Conservation (phyloP, 2,329 filamentous ascomycete species). For the Albifimbria verrucaria region DNA sequence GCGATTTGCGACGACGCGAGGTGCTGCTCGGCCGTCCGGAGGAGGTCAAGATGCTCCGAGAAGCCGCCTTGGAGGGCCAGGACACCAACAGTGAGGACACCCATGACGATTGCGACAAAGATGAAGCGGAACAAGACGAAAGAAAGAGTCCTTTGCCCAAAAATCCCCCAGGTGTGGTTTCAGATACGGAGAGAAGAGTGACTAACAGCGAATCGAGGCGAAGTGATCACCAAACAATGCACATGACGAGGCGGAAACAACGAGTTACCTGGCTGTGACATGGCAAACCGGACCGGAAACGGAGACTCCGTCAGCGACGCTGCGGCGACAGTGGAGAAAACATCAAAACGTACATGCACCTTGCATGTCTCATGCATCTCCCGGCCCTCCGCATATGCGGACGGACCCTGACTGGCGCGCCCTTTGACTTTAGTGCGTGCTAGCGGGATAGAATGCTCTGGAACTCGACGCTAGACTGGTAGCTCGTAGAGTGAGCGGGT, state of each 20-base stretch:
- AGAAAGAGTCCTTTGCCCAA: too few species aligned
- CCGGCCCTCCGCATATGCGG: not conserved
- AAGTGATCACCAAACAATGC: too few species aligned
- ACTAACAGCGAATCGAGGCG: not conserved
- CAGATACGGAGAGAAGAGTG: too few species aligned
- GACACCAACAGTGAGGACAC: slow-evolving; percentile 53
- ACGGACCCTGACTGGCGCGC: not conserved
- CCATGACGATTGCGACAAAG: slow-evolving; percentile 12
- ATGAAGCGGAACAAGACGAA: not conserved
- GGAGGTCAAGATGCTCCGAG: slow-evolving; percentile 76
- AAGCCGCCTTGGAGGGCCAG: slow-evolving; percentile 89
- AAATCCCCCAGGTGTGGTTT: too few species aligned
- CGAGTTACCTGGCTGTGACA: not conserved
- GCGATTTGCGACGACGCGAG: slow-evolving; percentile 30
- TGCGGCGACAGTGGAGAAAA: not conserved
- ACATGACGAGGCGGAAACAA: too few species aligned
- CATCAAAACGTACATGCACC: not conserved
- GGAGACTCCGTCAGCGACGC: slow-evolving; percentile 1
- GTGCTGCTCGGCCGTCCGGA: slow-evolving; percentile 63
- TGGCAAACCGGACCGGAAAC: not conserved
- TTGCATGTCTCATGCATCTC: not conserved
- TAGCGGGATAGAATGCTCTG: not conserved
- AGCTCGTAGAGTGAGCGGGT: too few species aligned
- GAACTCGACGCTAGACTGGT: not conserved
- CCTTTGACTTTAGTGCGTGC: not conserved